A percentile compares a stretch with the other conserved stretches of the same genome.
Evolutionary conservation across 306 rosid genomes (phyloP).

Genomic region (Fragaria nilgerrensis): DNA sequence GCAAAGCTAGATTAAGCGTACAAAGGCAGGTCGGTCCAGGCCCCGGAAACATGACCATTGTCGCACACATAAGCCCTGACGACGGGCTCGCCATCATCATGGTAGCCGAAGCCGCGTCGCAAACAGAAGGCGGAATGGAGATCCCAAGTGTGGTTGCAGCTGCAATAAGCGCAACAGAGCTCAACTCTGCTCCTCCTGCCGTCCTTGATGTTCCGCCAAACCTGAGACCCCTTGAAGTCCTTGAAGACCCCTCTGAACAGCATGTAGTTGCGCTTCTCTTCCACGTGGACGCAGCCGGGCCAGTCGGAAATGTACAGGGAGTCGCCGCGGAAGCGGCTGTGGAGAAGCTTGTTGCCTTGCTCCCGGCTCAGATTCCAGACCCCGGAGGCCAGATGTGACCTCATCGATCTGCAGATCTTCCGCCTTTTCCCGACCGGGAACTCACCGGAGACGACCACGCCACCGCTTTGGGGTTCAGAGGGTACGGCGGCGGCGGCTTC

Average conservation of each 20-base stretch:
- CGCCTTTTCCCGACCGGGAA: constrained; percentile 35
- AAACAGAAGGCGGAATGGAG: constrained; percentile 84
- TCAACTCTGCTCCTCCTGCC: constrained; percentile 56
- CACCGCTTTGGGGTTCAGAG: constrained; percentile 29
- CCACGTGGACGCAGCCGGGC: constrained; percentile 89
- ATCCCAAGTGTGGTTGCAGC: constrained; percentile 75
- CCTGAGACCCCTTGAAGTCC: constrained; percentile 72
- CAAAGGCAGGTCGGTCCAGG: constrained; percentile 92
- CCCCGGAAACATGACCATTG: constrained; percentile 95
- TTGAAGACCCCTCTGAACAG: constrained; percentile 81
- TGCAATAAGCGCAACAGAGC: constrained; percentile 72
- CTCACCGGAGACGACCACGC: constrained; percentile 16
- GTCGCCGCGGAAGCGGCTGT: constrained; percentile 77
- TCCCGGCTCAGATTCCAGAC: constrained; percentile 76
- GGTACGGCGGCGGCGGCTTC: constrained; percentile 30
- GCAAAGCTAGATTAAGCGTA: constrained; percentile 5
- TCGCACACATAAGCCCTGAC: constrained; percentile 93
- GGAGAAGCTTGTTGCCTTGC: constrained; percentile 75
- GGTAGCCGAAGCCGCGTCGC: constrained; percentile 68
- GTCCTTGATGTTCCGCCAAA: constrained; percentile 80
- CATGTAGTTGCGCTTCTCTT: constrained; percentile 77
- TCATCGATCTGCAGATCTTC: constrained; percentile 36
- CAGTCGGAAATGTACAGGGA: constrained; percentile 75
- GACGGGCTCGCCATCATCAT: constrained; percentile 92
- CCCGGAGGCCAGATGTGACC: constrained; percentile 78